Conservation (phyloP, 2,329 filamentous ascomycete genomes). For the Phyllosticta citriasiana region DNA sequence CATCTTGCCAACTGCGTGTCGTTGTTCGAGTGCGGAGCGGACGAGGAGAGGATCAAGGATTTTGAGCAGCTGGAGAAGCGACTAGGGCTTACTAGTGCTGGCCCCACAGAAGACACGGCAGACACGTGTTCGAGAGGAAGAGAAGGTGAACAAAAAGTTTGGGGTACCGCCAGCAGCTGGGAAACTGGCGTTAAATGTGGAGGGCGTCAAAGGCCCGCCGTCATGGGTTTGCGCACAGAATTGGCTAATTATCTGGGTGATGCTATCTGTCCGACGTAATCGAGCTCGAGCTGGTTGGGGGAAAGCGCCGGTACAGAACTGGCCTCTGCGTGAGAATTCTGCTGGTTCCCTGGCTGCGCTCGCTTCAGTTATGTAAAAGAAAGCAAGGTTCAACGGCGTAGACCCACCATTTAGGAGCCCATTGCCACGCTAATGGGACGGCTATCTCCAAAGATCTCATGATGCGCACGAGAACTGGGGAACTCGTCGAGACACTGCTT, state of each 20-base stretch:
- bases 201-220: background rate
- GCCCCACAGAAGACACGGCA: background rate
- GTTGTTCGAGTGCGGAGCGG: background rate
- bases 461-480: background rate
- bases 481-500: background rate
- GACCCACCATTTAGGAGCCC: background rate
- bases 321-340: background rate
- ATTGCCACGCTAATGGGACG: background rate
- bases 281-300: background rate
- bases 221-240: background rate
- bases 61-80: background rate
- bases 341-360: background rate
- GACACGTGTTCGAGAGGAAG: background rate
- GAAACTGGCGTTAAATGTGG: background rate
- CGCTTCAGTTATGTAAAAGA: background rate
- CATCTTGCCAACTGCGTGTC: background rate
- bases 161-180: background rate
- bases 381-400: background rate
- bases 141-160: background rate
- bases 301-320: background rate
- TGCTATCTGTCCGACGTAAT: background rate
- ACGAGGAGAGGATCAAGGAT: background rate
- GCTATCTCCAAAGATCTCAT: background rate
- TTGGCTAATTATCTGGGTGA: background rate
- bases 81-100: background rate